Conservation (phyloP, 164 flowering plant species). For the Buxus sempervirens region DNA sequence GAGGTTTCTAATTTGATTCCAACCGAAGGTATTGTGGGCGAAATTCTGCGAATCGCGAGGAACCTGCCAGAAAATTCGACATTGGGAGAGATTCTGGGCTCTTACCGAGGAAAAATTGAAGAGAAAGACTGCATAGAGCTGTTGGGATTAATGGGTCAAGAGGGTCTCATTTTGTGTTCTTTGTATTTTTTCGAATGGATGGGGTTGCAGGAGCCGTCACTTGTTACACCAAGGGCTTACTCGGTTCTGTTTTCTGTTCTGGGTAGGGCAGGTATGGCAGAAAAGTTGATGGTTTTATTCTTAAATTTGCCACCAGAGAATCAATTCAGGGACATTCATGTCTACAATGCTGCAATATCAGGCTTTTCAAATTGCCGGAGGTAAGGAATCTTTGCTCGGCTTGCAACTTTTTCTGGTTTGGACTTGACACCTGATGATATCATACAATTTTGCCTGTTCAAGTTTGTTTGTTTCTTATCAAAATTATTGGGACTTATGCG, state of each 20-base stretch:
- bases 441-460: neutral
- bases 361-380: constrained; percentile 61
- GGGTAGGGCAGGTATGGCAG: constrained; percentile 66
- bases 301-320: constrained; percentile 46
- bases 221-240: constrained; percentile 62
- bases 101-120: constrained; percentile 45
- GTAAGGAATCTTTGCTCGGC: constrained; percentile 30
- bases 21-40: constrained; percentile 31
- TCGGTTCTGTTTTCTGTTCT: constrained; percentile 57
- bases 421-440: neutral
- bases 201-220: constrained; percentile 66
- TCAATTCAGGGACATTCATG: constrained; percentile 57
- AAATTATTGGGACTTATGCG: neutral
- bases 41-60: constrained; percentile 55
- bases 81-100: constrained; percentile 57
- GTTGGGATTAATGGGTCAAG: constrained; percentile 53
- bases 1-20: constrained; percentile 5
- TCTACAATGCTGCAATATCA: constrained; percentile 78
- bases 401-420: neutral
- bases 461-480: neutral
- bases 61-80: constrained; percentile 54
- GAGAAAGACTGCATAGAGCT: constrained; percentile 55
- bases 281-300: constrained; percentile 58
- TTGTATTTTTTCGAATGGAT: constrained; percentile 91
- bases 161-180: constrained; percentile 48